Evolutionary conservation across 495 filamentous ascomycete genomes (phyloP).

Genomic region (Aspergillus coremiiformis): DNA sequence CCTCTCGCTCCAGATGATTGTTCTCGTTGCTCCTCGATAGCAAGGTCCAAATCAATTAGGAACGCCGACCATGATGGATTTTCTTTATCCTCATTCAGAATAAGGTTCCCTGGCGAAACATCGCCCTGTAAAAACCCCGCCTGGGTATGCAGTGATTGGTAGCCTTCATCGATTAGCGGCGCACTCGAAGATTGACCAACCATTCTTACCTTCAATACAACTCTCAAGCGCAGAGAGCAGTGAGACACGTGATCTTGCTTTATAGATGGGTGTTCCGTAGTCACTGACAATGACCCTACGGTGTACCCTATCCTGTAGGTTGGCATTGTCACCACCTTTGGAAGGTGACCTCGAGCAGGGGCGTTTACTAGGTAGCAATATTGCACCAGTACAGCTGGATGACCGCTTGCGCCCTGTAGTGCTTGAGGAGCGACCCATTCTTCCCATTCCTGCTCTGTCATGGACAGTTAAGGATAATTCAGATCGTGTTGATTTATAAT

Average conservation of each 20-base stretch:
- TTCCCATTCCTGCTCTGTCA: neutral
- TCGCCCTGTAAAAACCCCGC: conserved; percentile 23
- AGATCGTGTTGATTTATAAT: neutral
- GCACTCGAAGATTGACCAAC: neutral
- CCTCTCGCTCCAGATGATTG: conserved; percentile 18
- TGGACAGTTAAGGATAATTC: neutral
- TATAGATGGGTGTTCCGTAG: conserved; percentile 34
- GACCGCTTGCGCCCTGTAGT: conserved; percentile 1
- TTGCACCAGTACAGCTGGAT: neutral
- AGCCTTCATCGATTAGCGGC: neutral
- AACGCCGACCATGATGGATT: conserved; percentile 21
- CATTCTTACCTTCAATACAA: conserved; percentile 26
- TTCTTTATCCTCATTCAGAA: conserved; percentile 26
- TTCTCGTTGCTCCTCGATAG: conserved; percentile 16
- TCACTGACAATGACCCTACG: conserved; percentile 33
- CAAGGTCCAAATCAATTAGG: conserved; percentile 27
- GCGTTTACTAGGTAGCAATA: neutral
- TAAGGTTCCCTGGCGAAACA: conserved; percentile 31
- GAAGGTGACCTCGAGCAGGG: neutral
- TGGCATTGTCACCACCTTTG: neutral
- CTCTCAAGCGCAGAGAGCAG: conserved; percentile 30
- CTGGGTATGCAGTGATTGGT: conserved; percentile 21
- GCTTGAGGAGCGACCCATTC: neutral
- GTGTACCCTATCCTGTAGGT: conserved; percentile 28
- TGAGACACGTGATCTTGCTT: conserved; percentile 29